A percentile compares a stretch with the other conserved stretches of the same genome.
Evolutionary conservation across 2,329 filamentous ascomycete genomes (phyloP).

Genomic region (Chaetothyriales sp.): DNA sequence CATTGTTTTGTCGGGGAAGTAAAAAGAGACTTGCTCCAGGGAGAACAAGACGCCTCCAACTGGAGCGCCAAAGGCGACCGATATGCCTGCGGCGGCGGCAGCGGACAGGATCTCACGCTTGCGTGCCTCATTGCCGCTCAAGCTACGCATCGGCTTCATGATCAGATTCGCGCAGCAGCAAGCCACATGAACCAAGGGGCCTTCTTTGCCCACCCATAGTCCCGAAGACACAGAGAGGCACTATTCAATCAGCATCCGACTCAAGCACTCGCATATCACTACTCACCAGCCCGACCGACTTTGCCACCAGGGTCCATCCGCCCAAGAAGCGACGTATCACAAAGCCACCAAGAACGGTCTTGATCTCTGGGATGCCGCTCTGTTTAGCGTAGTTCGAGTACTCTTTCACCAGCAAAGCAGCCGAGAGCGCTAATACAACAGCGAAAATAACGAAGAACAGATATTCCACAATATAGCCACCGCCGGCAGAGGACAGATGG

Average conservation of each 20-base stretch:
- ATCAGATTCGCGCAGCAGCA: constrained; percentile 93
- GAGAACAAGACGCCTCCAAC: constrained; percentile 93
- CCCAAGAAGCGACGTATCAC: constrained; percentile 80
- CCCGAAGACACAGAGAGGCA: constrained; percentile 85
- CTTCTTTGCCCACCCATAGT: constrained; percentile 94
- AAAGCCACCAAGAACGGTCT: constrained; percentile 87
- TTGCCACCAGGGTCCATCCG: constrained; percentile 75
- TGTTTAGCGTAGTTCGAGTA: constrained; percentile 85
- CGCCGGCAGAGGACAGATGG: constrained; percentile 50
- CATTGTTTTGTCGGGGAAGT: constrained; percentile 98
- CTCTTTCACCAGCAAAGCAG: constrained; percentile 65
- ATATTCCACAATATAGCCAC: constrained; percentile 74
- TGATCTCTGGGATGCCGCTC: constrained; percentile 94
- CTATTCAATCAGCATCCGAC: constrained; percentile 31
- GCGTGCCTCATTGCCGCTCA: constrained; percentile 80
- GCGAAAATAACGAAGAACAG: constrained; percentile 75
- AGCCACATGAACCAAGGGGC: constrained; percentile 85
- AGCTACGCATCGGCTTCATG: constrained; percentile 70
- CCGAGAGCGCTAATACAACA: constrained; percentile 63
- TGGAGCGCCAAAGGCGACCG: constrained; percentile 83
- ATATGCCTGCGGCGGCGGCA: constrained; percentile 81
- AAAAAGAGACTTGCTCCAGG: constrained; percentile 93
- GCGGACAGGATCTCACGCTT: constrained; percentile 89
- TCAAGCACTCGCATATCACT: constrained; percentile 2
- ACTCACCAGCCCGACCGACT: constrained; percentile 70